Evolutionary conservation across 805 yeast genomes (phyloP).

Genomic region (Ogataea degrootiae): DNA sequence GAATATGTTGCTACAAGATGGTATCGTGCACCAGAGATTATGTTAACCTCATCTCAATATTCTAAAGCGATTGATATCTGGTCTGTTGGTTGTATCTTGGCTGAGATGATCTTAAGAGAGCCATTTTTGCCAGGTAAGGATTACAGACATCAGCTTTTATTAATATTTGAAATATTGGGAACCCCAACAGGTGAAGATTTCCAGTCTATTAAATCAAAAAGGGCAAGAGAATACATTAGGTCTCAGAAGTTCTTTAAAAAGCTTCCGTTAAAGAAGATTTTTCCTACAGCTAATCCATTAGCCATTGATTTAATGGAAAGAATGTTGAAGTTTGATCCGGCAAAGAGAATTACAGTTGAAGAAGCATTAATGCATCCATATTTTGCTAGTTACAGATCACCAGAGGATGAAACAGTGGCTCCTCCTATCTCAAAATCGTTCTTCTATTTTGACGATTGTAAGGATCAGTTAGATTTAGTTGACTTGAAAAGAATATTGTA

Average conservation of each 20-base stretch:
- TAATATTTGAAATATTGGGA: slow-evolving; percentile 66
- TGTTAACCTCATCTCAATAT: slow-evolving; percentile 68
- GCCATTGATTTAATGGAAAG: slow-evolving; percentile 62
- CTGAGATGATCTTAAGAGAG: slow-evolving; percentile 56
- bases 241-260: slow-evolving; percentile 59
- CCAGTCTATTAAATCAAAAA: slow-evolving; percentile 63
- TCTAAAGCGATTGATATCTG: slow-evolving; percentile 75
- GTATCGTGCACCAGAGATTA: slow-evolving; percentile 83
- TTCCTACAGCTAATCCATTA: slow-evolving; percentile 44
- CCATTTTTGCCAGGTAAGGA: slow-evolving; percentile 77
- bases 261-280: slow-evolving; percentile 46
- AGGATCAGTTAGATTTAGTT: slow-evolving; percentile 44
- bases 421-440: slow-evolving; percentile 51
- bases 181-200: slow-evolving; percentile 73
- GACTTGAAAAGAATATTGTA: slow-evolving; percentile 50
- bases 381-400: slow-evolving; percentile 60
- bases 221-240: slow-evolving; percentile 74
- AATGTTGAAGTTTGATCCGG: slow-evolving; percentile 78
- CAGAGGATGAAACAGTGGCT: slow-evolving; percentile 63
- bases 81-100: slow-evolving; percentile 77
- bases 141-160: slow-evolving; percentile 60
- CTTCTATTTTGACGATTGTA: slow-evolving; percentile 50
- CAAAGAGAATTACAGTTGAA: slow-evolving; percentile 72
- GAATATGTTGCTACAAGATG: slow-evolving; percentile 84
- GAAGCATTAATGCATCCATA: slow-evolving; percentile 84